phyloP scores from a whole-genome alignment of 805 yeast genomes.

The Ogataea allantospora region DNA sequence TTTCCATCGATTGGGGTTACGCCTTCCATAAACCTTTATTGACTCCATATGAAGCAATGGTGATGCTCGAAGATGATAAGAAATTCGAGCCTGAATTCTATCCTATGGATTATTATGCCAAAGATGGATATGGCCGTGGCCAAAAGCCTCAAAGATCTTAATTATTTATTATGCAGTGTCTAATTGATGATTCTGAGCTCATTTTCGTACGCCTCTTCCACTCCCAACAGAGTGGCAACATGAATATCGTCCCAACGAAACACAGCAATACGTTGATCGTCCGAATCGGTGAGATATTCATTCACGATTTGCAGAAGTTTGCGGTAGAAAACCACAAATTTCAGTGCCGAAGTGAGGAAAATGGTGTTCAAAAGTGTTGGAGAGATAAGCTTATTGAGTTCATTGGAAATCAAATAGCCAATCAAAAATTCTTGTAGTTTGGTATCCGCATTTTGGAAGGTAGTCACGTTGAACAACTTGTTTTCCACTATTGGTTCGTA shows the following conservation, averaged over 20 bases:
- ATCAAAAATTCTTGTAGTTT: slow-evolving; percentile 55
- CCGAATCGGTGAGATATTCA: slow-evolving; percentile 36
- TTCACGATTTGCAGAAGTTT: slow-evolving; percentile 37
- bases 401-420: slow-evolving; percentile 56
- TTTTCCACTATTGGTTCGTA: slow-evolving; percentile 67
- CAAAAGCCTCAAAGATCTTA: slow-evolving; percentile 45
- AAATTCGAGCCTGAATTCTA: slow-evolving; percentile 65
- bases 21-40: slow-evolving; percentile 89
- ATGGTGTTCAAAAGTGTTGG: slow-evolving; percentile 61
- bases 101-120: slow-evolving; percentile 94
- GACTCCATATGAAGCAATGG: slow-evolving; percentile 97
- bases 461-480: slow-evolving; percentile 47
- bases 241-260: slow-evolving; percentile 58
- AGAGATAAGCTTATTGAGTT: slow-evolving; percentile 57
- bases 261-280: slow-evolving; percentile 26
- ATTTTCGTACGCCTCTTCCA: slow-evolving; percentile 41
- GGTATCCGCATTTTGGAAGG: slow-evolving; percentile 42
- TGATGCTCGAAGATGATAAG: slow-evolving; percentile 70
- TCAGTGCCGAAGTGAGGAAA: slow-evolving; percentile 45
- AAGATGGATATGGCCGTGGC: slow-evolving; percentile 92
- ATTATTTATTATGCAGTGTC: slow-evolving; percentile 15
- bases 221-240: slow-evolving; percentile 69
- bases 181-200: slow-evolving; percentile 13
- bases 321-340: slow-evolving; percentile 48
- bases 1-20: slow-evolving; percentile 98